Percentiles rank a stretch among this genome's conserved stretches.
phyloP scores from a whole-genome alignment of 192 early-diverging fungal species.

The Powellomyces hirtus region DNA sequence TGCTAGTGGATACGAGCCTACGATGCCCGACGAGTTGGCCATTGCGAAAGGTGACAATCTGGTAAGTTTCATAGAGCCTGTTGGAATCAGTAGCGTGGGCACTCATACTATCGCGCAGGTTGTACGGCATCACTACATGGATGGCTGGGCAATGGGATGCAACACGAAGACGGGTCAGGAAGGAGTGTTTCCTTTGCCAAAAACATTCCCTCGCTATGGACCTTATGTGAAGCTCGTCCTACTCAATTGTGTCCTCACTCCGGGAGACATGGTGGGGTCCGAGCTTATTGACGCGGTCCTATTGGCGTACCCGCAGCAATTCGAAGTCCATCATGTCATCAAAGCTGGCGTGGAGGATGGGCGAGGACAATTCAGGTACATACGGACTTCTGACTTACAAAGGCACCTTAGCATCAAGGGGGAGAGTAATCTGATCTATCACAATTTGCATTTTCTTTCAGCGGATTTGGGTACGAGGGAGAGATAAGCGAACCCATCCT shows the following conservation, averaged over 20 bases:
- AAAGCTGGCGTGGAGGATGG: constrained; percentile 3
- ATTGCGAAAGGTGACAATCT: constrained; percentile 27
- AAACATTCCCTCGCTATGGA: constrained; percentile 10
- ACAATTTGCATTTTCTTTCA: neutral
- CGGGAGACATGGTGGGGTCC: constrained; percentile 19
- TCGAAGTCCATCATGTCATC: constrained; percentile 24
- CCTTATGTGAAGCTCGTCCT: constrained; percentile 11
- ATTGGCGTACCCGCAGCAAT: constrained; percentile 20
- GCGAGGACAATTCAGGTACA: neutral
- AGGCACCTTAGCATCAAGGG: neutral
- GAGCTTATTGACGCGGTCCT: constrained; percentile 25
- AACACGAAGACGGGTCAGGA: constrained; percentile 29
- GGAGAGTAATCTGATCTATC: neutral
- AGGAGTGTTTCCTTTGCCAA: constrained; percentile 38
- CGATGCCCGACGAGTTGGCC: constrained; percentile 31
- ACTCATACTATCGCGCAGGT: no score
- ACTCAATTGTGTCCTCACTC: constrained; percentile 13
- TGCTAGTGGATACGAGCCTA: constrained; percentile 17
- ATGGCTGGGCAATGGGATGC: constrained; percentile 32
- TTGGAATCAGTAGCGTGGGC: no score
- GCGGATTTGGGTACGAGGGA: constrained; percentile 4
- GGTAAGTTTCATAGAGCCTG: no score
- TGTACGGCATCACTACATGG: constrained; percentile 25
- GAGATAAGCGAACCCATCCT: neutral
- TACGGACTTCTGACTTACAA: neutral